Evolutionary conservation across 371 early-diverging fungal species (phyloP), one percentile per base, ranked within the genome.

Genomic region (Polyrhizophydium stewartii): DNA sequence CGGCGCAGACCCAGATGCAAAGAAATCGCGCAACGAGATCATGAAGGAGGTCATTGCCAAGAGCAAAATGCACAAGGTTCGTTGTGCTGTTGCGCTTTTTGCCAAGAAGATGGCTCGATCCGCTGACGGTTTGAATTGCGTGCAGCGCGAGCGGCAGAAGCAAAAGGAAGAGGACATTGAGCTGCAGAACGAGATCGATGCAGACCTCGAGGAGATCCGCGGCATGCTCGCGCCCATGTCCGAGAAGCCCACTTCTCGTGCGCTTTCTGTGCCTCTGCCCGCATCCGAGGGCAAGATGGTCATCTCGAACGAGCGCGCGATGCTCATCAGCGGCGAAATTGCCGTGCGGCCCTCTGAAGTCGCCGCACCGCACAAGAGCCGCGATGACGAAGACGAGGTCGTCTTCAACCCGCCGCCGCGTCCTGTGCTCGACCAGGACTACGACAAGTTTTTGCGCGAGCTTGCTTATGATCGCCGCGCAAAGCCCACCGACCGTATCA

Each of bases 31-130:
- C 69, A 84, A 84, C 30, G 97, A 98, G 74, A 72, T 98, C 57
- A 97, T 97, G 98, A 89, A 91, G 70, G 97, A 98, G 71, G 76
- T 98, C 30, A 97, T 98, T 57, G 90, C 92, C 33, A 98, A 98
- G 79, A 90, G 92, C 81, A 98, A 98, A 74, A 65, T 85, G 69
- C 87, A 96, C 83, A 94, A 93, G 80, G 75, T 84, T 30, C 22
- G 41, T 16, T 63, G 17, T 41, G 1, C 19, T 3, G 32, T 52
- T 52, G 17, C 32, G n/a, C 12, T 28, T 32, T 28, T 19, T n/a
- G 25, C 32, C n/a, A 0, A 52, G 12, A 13, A 28, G 19, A 22
- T 19, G n/a, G 12, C 16, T 52, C 12, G 28, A 17, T 12, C 10
- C 21, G 17, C 28, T 33, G n/a, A n/a, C n/a, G n/a, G n/a, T n/a